These are phyloP conservation scores for Rhizophagus sp. DNA, from an alignment of 192 early-diverging fungal species.

Conservation along the genomic window DNA sequence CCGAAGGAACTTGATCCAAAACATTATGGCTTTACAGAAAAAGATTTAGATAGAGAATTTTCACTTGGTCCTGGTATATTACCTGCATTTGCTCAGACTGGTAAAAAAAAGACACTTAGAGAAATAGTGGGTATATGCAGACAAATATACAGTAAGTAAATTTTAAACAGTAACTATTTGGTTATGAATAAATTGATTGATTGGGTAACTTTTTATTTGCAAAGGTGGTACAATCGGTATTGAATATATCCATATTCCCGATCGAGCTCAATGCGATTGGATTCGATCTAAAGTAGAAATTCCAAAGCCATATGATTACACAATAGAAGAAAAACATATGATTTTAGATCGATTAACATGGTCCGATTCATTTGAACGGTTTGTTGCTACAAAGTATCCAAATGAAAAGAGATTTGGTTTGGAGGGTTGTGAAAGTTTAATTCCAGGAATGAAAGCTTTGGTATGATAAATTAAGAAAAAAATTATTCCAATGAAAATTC, in stretches of 20 bases:
- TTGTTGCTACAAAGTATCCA: slow-evolving; percentile 95
- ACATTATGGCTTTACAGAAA: slow-evolving; percentile 95
- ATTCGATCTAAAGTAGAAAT: slow-evolving; percentile 90
- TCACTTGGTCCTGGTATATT: slow-evolving; percentile 93
- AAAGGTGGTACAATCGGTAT: slow-evolving; percentile 87
- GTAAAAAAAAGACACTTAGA: slow-evolving; percentile 81
- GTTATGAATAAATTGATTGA: background rate
- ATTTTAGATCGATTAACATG: slow-evolving; percentile 97
- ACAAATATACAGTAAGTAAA: slow-evolving; percentile 79
- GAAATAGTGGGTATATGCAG: slow-evolving; percentile 86
- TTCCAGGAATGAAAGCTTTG: slow-evolving; percentile 98
- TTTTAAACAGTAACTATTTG: no score
- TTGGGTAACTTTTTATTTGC: slow-evolving; percentile 16
- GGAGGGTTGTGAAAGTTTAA: slow-evolving; percentile 95
- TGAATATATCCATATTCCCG: slow-evolving; percentile 98
- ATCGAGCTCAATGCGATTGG: slow-evolving; percentile 97
- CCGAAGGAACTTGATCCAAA: slow-evolving; percentile 82
- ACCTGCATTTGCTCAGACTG: slow-evolving; percentile 76
- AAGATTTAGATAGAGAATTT: slow-evolving; percentile 90
- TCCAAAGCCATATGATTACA: slow-evolving; percentile 85
- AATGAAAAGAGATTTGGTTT: slow-evolving; percentile 97
- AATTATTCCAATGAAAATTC: slow-evolving; percentile 29
- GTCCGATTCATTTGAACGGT: slow-evolving; percentile 96
- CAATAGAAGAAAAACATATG: slow-evolving; percentile 84
- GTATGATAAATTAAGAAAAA: slow-evolving; percentile 72